Evolutionary conservation across 1,284 basidiomycete species (phyloP).

Genomic region (Thelephora terrestris): DNA sequence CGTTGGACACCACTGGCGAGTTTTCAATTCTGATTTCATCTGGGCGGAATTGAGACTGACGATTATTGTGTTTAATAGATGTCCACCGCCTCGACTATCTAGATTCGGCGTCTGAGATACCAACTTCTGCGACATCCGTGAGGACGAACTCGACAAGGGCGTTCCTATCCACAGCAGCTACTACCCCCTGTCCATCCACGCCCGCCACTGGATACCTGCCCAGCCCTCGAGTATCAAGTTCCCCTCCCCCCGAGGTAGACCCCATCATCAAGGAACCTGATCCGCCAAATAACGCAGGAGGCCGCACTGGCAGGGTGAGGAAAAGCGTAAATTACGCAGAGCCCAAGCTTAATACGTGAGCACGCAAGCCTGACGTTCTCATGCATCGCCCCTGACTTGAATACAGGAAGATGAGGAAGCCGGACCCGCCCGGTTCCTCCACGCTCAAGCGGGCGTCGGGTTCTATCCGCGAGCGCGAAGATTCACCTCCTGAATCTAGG

Average conservation of each 20-base stretch:
- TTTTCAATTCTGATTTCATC: background rate
- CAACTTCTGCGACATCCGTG: constrained; percentile 19
- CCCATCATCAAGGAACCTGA: constrained; percentile 4
- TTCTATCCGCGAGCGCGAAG: constrained; percentile 11
- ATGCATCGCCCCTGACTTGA: constrained; percentile 5
- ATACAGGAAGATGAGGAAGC: constrained; percentile 83
- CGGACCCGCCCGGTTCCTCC: constrained; percentile 31
- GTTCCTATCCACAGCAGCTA: constrained; percentile 31
- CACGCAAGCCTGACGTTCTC: constrained; percentile 15
- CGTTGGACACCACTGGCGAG: constrained; percentile 26
- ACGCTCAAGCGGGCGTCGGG: constrained; percentile 6
- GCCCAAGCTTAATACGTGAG: constrained; percentile 82
- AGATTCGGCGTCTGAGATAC: constrained; percentile 24
- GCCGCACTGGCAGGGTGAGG: constrained; percentile 60
- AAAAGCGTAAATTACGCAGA: constrained; percentile 85
- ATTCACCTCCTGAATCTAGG: constrained; percentile 8
- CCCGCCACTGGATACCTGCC: constrained; percentile 26
- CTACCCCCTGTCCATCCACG: constrained; percentile 27
- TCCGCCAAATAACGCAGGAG: constrained; percentile 25
- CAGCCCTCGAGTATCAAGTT: constrained; percentile 40
- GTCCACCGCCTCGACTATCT: constrained; percentile 26
- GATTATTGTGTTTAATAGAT: constrained; percentile 21
- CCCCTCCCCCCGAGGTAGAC: constrained; percentile 28
- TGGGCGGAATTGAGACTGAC: constrained; percentile 1
- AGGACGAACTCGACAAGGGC: constrained; percentile 27